phyloP scores from a whole-genome alignment of 176 grass and related monocot genomes.

The Bonia amplexicaulis region DNA sequence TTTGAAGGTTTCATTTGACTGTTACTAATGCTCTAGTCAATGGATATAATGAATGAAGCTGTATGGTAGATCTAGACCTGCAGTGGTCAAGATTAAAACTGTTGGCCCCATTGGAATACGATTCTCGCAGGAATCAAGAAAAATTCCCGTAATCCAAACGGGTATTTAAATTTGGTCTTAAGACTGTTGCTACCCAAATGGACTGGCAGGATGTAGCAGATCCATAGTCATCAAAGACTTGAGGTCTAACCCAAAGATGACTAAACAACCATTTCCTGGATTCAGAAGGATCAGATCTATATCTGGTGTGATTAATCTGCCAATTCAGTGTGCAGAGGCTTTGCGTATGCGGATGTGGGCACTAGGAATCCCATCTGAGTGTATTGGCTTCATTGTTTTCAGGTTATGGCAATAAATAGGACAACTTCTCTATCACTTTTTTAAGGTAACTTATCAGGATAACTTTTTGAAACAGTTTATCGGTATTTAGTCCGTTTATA shows the following conservation, averaged over 20 bases:
- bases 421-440: too few relatives aligned
- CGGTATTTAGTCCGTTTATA: too few relatives aligned
- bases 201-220: neutral
- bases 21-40: neutral
- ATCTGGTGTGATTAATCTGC: neutral
- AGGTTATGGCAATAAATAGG: too few relatives aligned
- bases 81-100: neutral
- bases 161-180: neutral
- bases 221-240: neutral
- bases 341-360: neutral
- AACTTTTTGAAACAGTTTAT: too few relatives aligned
- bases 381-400: too few relatives aligned
- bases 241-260: neutral
- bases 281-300: neutral
- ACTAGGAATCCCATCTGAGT: neutral
- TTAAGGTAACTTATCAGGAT: too few relatives aligned
- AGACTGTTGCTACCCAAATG: neutral
- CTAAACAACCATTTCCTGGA: neutral
- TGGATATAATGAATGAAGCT: neutral
- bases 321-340: neutral
- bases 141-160: too few relatives aligned
- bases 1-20: neutral
- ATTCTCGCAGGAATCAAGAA: too few relatives aligned
- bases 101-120: too few relatives aligned
- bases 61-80: neutral